These are phyloP conservation scores for Stygiomarasmius scandens DNA, from an alignment of 1,284 basidiomycete species.

Conservation along the genomic window DNA sequence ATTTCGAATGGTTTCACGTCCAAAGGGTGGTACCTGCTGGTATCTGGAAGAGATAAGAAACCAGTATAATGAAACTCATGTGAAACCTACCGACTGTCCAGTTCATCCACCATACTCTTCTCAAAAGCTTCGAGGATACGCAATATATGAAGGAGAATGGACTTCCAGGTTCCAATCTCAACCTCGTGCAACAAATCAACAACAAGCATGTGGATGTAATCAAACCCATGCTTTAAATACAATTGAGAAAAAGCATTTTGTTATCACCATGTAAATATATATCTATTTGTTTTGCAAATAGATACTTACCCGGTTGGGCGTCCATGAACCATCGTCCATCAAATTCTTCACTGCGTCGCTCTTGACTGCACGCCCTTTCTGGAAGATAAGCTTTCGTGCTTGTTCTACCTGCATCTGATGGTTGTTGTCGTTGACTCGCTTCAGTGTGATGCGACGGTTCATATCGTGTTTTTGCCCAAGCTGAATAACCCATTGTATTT, in stretches of 20 bases:
- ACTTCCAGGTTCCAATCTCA: slow-evolving; percentile 30
- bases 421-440: slow-evolving; percentile 12
- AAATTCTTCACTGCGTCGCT: slow-evolving; percentile 11
- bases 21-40: slow-evolving; percentile 17
- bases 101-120: slow-evolving; percentile 2
- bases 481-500: background rate
- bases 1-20: slow-evolving; percentile 23
- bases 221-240: slow-evolving; percentile 15
- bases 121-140: slow-evolving; percentile 23
- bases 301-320: slow-evolving; percentile 20
- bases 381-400: slow-evolving; percentile 18
- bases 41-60: background rate
- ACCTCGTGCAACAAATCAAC: slow-evolving; percentile 30
- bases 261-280: background rate
- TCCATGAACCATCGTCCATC: slow-evolving; percentile 16
- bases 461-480: background rate
- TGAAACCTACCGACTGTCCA: slow-evolving; percentile 17
- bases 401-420: background rate
- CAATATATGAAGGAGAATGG: slow-evolving; percentile 28
- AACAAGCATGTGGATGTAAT: slow-evolving; percentile 22
- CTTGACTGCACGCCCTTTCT: slow-evolving; percentile 13
- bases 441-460: slow-evolving; percentile 6
- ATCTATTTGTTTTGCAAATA: background rate
- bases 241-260: slow-evolving; percentile 25
- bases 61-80: background rate